Percentiles rank a stretch among this genome's conserved stretches.
Conservation (phyloP, 108 stramenopile genomes). For the Cyclostephanos invisitatus region DNA sequence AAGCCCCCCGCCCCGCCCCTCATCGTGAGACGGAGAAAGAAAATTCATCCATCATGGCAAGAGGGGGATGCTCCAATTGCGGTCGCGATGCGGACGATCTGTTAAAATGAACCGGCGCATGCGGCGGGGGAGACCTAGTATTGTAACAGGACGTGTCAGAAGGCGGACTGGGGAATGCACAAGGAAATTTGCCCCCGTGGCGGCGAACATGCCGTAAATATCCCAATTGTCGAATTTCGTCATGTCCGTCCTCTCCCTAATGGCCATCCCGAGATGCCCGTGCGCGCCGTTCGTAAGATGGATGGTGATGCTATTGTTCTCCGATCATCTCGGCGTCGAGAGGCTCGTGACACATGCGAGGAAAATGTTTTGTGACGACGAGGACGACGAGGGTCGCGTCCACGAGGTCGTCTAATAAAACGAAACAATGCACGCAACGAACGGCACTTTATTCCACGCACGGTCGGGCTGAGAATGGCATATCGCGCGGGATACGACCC, state of each 20-base stretch:
- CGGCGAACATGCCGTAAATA: no score
- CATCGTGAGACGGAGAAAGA: no score
- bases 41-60: no score
- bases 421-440: no score
- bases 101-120: background rate
- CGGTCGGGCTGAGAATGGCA: no score
- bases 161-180: slow-evolving; percentile 26
- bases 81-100: slow-evolving; percentile 6
- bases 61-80: slow-evolving; percentile 8
- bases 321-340: slow-evolving; percentile 11
- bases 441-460: no score
- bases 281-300: slow-evolving; percentile 16
- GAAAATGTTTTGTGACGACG: background rate
- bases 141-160: slow-evolving; percentile 27
- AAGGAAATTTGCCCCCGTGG: slow-evolving; percentile 29
- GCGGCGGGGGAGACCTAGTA: slow-evolving; percentile 11
- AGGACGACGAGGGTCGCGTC: background rate
- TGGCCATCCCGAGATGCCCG: slow-evolving; percentile 14
- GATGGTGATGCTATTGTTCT: slow-evolving; percentile 22
- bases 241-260: slow-evolving; percentile 4
- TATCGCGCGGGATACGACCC: no score
- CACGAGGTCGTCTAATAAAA: background rate
- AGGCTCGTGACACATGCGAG: slow-evolving; percentile 1
- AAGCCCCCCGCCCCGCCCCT: no score
- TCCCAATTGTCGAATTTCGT: no score